Conservation (phyloP, 306 rosid species). For the Medicago truncatula region DNA sequence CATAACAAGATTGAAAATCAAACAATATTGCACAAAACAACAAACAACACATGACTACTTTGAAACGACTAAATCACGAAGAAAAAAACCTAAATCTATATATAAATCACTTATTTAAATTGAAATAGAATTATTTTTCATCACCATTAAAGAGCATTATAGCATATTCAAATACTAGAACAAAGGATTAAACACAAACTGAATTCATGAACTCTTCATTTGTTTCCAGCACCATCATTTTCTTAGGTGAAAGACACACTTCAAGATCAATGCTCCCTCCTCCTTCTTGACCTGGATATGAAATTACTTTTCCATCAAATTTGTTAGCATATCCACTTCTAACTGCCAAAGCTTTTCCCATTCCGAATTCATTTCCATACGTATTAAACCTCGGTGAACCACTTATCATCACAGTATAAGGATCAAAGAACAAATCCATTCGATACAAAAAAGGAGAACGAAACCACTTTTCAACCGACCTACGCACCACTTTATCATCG, state of each 20-base stretch:
- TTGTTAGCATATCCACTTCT: slow-evolving; percentile 66
- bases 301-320: slow-evolving; percentile 52
- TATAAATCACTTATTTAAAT: no score
- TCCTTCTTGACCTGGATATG: slow-evolving; percentile 55
- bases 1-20: no score
- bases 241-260: slow-evolving; percentile 47
- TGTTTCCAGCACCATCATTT: slow-evolving; percentile 56
- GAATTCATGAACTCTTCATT: slow-evolving; percentile 56
- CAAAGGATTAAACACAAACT: neutral
- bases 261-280: slow-evolving; percentile 77
- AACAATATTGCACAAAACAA: no score
- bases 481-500: slow-evolving; percentile 9
- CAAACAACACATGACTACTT: no score
- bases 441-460: slow-evolving; percentile 33
- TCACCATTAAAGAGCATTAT: no score
- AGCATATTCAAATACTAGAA: neutral
- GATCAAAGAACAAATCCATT: slow-evolving; percentile 7
- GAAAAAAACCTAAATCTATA: no score
- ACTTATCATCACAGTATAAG: slow-evolving; percentile 48
- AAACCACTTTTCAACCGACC: slow-evolving; percentile 39
- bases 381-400: slow-evolving; percentile 66
- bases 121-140: no score
- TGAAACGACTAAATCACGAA: no score
- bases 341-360: slow-evolving; percentile 69
- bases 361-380: slow-evolving; percentile 74